phyloP scores from a whole-genome alignment of 2,329 filamentous ascomycete species.

The Ceratocystis colombiana region DNA sequence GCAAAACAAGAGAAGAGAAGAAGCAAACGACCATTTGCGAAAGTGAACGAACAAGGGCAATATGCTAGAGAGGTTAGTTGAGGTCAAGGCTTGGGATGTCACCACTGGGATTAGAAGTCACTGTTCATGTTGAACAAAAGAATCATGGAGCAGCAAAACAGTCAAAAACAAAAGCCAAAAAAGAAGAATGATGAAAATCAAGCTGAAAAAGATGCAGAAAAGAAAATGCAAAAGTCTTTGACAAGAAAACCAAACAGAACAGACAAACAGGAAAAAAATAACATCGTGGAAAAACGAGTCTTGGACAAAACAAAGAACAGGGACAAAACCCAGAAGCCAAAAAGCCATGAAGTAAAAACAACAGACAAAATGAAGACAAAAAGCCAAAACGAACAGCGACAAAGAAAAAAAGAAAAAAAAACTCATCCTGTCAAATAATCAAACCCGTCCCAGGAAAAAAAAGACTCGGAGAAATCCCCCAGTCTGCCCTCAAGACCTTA shows the following conservation, averaged over 20 bases:
- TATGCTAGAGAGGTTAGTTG: too few relatives aligned
- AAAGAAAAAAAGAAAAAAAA: not conserved
- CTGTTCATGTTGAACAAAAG: not conserved
- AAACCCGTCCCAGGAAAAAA: not conserved
- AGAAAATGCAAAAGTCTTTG: not conserved
- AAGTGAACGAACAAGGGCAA: too few relatives aligned
- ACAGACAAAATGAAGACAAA: not conserved
- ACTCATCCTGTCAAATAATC: not conserved
- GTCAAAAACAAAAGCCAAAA: not conserved
- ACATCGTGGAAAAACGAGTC: not conserved
- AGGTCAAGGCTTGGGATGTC: not conserved
- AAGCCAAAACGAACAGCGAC: not conserved
- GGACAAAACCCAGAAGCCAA: not conserved
- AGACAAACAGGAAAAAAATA: slow-evolving; percentile 1
- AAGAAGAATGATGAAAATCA: slow-evolving; percentile 13
- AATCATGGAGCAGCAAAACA: not conserved
- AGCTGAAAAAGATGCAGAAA: not conserved
- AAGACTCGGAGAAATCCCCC: not conserved
- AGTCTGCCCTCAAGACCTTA: not conserved
- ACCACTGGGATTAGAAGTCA: slow-evolving; percentile 3
- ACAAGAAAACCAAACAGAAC: slow-evolving; percentile 5
- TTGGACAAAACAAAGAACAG: not conserved
- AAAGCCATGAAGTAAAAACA: slow-evolving; percentile 5
- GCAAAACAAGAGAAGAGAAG: not conserved
- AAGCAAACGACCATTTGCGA: not conserved